Evolutionary conservation across 148 eudicot species (phyloP), one percentile per base, ranked within the genome.

Genomic region (Camellia lanceoleosa): DNA sequence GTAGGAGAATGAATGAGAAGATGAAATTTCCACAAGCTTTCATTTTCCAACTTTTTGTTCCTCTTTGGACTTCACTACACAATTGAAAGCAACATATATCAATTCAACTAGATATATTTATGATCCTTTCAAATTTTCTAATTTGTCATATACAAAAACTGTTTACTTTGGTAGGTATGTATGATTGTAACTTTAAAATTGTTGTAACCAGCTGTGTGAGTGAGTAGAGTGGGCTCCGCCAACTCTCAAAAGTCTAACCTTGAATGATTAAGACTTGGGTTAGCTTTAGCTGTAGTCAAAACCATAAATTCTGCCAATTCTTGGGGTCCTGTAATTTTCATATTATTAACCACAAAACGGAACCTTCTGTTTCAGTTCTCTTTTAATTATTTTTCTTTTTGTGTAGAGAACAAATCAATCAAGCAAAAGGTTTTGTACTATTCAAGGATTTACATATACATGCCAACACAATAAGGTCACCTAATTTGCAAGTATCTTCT

Each of bases 191-290:
- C 73, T 80, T 70, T 30, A 30, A 30, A 74, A 74, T 82, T 82
- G 85, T 84, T 82, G 84, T 83, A 81, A 86, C 86, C 86, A 84
- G 88, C 87, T 89, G 89, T 83, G 77, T 80, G 51, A 80, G 87
- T 86, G 89, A 81, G 81, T 42, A 30, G 38, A 30, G 38, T 30
- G 38, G 38, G 38, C 38, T 30, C 64, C 76, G 44, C 67, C 44
- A 74, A 5, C 67, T 81, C 71, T 75, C 76, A 81, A 79, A 68
- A 81, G 87, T 84, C 86, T 83, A 73, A 85, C 69, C 58, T 7
- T 83, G 78, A 83, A 84, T 84, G 84, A 91, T 84, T 82, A 85
- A 79, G 80, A 88, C 82, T 58, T 63, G 14, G 47, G 60, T 74
- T 42, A 77, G 69, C 58, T 80, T 84, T 68, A 81, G 85, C 78